Conservation (phyloP, 805 yeast species). For the Hanseniaspora meyeri region DNA sequence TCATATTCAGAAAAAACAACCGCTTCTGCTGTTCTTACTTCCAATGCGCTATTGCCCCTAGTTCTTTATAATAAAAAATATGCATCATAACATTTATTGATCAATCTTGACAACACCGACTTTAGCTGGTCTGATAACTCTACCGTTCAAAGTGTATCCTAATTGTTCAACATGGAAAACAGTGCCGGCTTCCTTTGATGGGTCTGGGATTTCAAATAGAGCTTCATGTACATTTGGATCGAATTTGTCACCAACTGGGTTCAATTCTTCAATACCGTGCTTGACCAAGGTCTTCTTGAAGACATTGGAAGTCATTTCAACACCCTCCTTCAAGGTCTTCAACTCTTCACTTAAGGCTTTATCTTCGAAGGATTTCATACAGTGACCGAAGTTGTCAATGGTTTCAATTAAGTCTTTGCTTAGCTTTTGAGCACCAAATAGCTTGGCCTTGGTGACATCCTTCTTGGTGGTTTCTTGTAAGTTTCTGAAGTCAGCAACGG, state of each 20-base stretch:
- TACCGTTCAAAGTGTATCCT: conserved; percentile 72
- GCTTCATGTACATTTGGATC: conserved; percentile 93
- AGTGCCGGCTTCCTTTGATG: conserved; percentile 83
- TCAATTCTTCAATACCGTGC: conserved; percentile 70
- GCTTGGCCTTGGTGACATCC: conserved; percentile 76
- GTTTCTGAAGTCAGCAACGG: conserved; percentile 86
- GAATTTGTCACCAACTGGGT: conserved; percentile 73
- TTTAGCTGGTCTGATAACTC: conserved; percentile 90
- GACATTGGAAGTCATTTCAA: conserved; percentile 75
- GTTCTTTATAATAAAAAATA: background rate
- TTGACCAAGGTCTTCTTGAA: conserved; percentile 69
- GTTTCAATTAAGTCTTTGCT: conserved; percentile 83
- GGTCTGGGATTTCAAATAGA: conserved; percentile 73
- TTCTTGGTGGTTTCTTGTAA: conserved; percentile 81
- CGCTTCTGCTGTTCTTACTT: background rate
- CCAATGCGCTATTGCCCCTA: background rate
- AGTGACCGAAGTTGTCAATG: conserved; percentile 80
- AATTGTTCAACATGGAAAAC: conserved; percentile 86
- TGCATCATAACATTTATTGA: background rate
- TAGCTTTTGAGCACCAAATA: conserved; percentile 82
- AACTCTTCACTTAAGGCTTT: conserved; percentile 49
- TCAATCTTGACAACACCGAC: conserved; percentile 75
- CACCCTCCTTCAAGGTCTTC: conserved; percentile 71
- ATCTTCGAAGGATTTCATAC: conserved; percentile 61
- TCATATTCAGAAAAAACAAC: too few relatives aligned